Conservation (phyloP, 306 rosid genomes). For the Amphicarpaea edgeworthii region DNA sequence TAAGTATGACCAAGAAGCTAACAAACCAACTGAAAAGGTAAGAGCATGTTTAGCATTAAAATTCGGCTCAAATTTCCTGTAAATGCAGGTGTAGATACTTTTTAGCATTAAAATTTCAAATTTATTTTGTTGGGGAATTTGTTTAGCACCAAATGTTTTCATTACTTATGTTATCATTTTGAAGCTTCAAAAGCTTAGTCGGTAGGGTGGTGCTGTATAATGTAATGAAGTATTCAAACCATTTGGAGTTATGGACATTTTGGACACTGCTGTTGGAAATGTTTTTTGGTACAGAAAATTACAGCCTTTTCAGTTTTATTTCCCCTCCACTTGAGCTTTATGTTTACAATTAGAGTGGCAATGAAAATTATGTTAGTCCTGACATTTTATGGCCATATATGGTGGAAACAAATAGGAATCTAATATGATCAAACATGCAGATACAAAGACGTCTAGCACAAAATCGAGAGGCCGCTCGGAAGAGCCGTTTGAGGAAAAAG, state of each 20-base stretch:
- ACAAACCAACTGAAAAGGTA: slow-evolving; percentile 57
- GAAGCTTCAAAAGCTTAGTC: not conserved
- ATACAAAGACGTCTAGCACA: slow-evolving; percentile 96
- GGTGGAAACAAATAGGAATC: slow-evolving; percentile 19
- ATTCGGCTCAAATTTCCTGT: not conserved
- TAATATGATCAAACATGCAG: slow-evolving; percentile 57
- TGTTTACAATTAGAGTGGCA: not conserved
- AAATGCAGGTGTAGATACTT: slow-evolving; percentile 1
- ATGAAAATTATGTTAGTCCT: not conserved
- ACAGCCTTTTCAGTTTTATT: not conserved
- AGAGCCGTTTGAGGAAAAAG: slow-evolving; percentile 96
- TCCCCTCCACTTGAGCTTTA: not conserved
- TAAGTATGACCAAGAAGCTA: slow-evolving; percentile 60
- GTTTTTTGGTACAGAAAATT: not conserved
- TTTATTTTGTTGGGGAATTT: not conserved
- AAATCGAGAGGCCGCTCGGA: slow-evolving; percentile 99
- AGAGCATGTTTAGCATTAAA: slow-evolving; percentile 34
- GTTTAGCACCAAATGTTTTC: slow-evolving; percentile 5
- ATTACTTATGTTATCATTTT: slow-evolving; percentile 7
- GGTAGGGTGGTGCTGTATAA: not conserved
- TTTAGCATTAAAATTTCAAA: not conserved
- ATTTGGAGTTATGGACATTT: not conserved
- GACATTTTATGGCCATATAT: not conserved
- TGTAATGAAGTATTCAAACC: slow-evolving; percentile 1
- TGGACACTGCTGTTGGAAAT: not conserved